Percentiles rank a stretch among this genome's conserved stretches.
Evolutionary conservation across 2,329 filamentous ascomycete species (phyloP).

Genomic region (Xylariaceae sp.): DNA sequence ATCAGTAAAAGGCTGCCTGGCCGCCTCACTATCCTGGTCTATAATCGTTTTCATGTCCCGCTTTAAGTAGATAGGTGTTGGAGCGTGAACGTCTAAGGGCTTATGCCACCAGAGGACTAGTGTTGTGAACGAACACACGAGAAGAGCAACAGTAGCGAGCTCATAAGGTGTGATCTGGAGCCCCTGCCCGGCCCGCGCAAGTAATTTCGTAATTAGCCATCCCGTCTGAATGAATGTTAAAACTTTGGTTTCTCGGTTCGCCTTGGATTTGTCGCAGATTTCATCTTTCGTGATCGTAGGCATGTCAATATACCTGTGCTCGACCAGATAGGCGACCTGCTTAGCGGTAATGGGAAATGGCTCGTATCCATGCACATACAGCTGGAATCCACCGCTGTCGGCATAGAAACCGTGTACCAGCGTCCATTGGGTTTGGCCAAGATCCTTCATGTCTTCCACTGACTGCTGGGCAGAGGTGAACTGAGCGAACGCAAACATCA

Average conservation of each 20-base stretch:
- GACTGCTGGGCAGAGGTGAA: slow-evolving; percentile 12
- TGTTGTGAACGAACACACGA: slow-evolving; percentile 13
- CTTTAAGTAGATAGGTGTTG: slow-evolving; percentile 4
- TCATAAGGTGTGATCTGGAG: slow-evolving; percentile 19
- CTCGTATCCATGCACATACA: background rate
- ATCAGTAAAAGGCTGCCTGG: background rate
- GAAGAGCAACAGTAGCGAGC: slow-evolving; percentile 10
- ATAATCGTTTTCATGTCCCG: background rate
- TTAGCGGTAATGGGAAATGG: slow-evolving; percentile 19
- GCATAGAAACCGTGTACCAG: slow-evolving; percentile 20
- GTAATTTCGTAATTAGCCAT: slow-evolving; percentile 11
- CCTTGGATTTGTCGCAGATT: slow-evolving; percentile 21
- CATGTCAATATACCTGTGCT: slow-evolving; percentile 9
- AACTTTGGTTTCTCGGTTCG: slow-evolving; percentile 9
- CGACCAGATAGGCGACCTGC: slow-evolving; percentile 11
- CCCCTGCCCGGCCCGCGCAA: slow-evolving; percentile 6
- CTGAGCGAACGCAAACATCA: slow-evolving; percentile 19
- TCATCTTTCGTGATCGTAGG: slow-evolving; percentile 13
- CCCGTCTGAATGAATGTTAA: slow-evolving; percentile 16
- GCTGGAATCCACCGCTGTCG: slow-evolving; percentile 17
- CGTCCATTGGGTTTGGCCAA: slow-evolving; percentile 7
- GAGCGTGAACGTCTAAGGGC: slow-evolving; percentile 12
- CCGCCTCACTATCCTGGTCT: background rate
- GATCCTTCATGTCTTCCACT: slow-evolving; percentile 14
- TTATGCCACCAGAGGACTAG: slow-evolving; percentile 21